These are phyloP conservation scores for Kodamaea fungicola DNA, from an alignment of 1,139 yeast species.

Conservation along the genomic window DNA sequence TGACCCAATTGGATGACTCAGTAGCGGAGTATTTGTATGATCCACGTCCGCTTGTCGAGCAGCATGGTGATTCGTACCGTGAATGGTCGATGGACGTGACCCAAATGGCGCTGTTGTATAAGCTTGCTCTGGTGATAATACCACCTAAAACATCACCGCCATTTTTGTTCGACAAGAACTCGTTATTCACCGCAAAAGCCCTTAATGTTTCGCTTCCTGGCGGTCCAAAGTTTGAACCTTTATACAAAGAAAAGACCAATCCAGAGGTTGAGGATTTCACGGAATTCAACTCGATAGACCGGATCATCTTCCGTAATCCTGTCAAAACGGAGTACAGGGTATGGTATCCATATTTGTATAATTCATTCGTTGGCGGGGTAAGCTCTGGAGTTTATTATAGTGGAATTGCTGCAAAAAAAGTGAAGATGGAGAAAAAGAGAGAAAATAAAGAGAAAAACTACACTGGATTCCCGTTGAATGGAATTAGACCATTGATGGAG, in stretches of 20 bases:
- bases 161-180: conserved; percentile 68
- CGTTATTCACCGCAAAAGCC: conserved; percentile 89
- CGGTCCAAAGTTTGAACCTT: conserved; percentile 94
- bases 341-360: conserved; percentile 82
- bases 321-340: conserved; percentile 79
- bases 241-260: conserved; percentile 54
- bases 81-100: conserved; percentile 64
- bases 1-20: conserved; percentile 59
- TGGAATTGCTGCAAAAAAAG: conserved; percentile 47
- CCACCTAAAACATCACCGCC: conserved; percentile 50
- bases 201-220: conserved; percentile 86
- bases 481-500: conserved; percentile 13
- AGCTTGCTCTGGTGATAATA: conserved; percentile 67
- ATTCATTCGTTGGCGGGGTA: conserved; percentile 71
- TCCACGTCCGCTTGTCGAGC: conserved; percentile 66
- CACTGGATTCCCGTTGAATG: conserved; percentile 8
- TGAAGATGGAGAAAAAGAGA: conserved; percentile 10
- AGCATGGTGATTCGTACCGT: conserved; percentile 69
- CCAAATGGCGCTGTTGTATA: conserved; percentile 63
- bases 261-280: conserved; percentile 75
- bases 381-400: conserved; percentile 58
- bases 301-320: conserved; percentile 76
- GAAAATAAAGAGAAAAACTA: conserved; percentile 5
- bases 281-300: conserved; percentile 85
- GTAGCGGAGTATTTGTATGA: conserved; percentile 81